These are phyloP conservation scores for Aspergillus ostianus DNA, from an alignment of 495 filamentous ascomycete genomes.

Conservation along the genomic window DNA sequence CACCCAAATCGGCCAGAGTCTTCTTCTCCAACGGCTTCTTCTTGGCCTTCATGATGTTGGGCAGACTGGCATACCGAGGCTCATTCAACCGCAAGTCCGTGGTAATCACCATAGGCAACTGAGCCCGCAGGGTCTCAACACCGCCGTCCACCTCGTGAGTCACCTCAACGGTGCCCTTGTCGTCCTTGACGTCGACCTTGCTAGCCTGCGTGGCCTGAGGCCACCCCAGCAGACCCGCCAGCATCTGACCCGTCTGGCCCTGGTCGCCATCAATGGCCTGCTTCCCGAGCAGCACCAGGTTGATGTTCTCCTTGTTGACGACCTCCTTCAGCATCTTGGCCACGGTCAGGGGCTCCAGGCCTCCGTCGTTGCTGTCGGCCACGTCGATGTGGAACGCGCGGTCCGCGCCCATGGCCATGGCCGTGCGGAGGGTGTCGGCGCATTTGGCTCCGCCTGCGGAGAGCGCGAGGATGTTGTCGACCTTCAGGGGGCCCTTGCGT, in stretches of 20 bases:
- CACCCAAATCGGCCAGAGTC: conserved; percentile 74
- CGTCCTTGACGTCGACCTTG: conserved; percentile 69
- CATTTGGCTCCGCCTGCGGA: conserved; percentile 84
- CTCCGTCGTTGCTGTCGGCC: conserved; percentile 47
- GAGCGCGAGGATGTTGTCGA: conserved; percentile 88
- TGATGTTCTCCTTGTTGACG: conserved; percentile 77
- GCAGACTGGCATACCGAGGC: conserved; percentile 90
- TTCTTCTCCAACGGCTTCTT: conserved; percentile 98
- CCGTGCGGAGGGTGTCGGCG: conserved; percentile 83
- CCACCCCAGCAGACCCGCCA: conserved; percentile 90
- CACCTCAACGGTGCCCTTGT: conserved; percentile 60
- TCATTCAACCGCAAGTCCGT: conserved; percentile 94
- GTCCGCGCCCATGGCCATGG: conserved; percentile 99
- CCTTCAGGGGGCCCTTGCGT: conserved; percentile 56
- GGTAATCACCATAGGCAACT: conserved; percentile 88
- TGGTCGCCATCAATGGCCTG: conserved; percentile 98
- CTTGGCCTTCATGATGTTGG: conserved; percentile 99
- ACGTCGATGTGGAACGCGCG: conserved; percentile 80
- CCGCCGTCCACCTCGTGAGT: conserved; percentile 94
- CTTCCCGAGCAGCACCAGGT: conserved; percentile 91
- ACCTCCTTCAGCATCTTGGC: conserved; percentile 83
- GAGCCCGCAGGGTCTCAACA: conserved; percentile 79
- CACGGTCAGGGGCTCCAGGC: conserved; percentile 84
- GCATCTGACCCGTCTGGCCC: conserved; percentile 96
- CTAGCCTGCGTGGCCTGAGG: conserved; percentile 89